phyloP scores from a whole-genome alignment of 1,284 basidiomycete genomes.

The Erythrobasidium hasegawianum region DNA sequence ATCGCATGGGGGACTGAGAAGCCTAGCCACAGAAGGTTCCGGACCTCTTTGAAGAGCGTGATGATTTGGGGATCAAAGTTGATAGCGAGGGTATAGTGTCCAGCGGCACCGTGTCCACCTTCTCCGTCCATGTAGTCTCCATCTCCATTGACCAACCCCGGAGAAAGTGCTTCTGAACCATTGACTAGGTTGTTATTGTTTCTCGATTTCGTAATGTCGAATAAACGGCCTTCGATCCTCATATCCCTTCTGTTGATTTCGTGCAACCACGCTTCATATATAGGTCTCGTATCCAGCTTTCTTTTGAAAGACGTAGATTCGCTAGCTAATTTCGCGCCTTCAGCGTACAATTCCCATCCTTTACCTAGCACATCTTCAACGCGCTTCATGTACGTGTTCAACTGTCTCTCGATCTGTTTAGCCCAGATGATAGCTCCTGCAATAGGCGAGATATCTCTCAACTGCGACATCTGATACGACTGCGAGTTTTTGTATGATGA shows the following conservation, averaged over 20 bases:
- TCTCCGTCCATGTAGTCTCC: constrained; percentile 49
- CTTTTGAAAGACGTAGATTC: constrained; percentile 88
- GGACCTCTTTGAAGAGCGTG: constrained; percentile 95
- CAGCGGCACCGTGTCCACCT: constrained; percentile 56
- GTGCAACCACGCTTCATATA: constrained; percentile 93
- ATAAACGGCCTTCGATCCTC: constrained; percentile 89
- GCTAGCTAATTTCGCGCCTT: constrained; percentile 91
- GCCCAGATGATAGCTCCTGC: constrained; percentile 99
- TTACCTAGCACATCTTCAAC: constrained; percentile 98
- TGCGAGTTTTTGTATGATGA: constrained; percentile 29
- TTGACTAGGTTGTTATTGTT: constrained; percentile 54
- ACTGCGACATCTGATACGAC: constrained; percentile 80
- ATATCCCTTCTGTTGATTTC: constrained; percentile 91
- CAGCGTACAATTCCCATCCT: constrained; percentile 98
- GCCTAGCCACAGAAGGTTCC: constrained; percentile 90
- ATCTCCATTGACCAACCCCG: not conserved
- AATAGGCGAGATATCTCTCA: constrained; percentile 94
- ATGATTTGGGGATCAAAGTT: constrained; percentile 98
- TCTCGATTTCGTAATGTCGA: constrained; percentile 69
- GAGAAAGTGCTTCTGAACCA: not conserved
- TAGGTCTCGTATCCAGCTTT: constrained; percentile 88
- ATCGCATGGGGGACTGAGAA: constrained; percentile 93
- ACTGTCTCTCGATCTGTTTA: constrained; percentile 92
- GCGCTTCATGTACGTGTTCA: constrained; percentile 97
- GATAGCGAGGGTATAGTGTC: constrained; percentile 61